Evolutionary conservation across 768 basidiomycete species (phyloP), one percentile per base, ranked within the genome.

Genomic region (Tylopilus felleus): DNA sequence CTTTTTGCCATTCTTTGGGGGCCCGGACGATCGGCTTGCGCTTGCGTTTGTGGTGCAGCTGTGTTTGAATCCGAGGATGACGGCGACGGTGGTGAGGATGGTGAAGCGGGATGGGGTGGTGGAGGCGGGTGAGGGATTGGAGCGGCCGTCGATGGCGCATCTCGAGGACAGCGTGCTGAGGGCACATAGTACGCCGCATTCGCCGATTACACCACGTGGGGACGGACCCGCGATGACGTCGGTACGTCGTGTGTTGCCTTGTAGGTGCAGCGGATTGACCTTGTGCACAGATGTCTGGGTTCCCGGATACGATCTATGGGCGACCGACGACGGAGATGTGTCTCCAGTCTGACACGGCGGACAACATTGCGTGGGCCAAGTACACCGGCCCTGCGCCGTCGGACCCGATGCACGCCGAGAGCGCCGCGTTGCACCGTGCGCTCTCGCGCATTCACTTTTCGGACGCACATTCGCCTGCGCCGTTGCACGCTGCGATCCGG

Each of bases 1-100:
- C 14, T 89, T 93, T 71, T 63, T 97, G 13, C 90, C 93, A 0
- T 98, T 98, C 80, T 90, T 93, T 67, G 96, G 96, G 22, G 96
- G 96, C 0, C 88, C 93, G 0, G 96, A 98, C 68, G 95, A 97
- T 66, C 79, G 96, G 3, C 76, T 93, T 17, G 91, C 93, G 0
- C 73, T 98, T 33, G 83, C 88, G 28, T 84, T 98, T 60, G 87
- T 90, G 22, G 80, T 88, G 14, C 94, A 95, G 70, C 73, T 97
- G 27, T 95, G 90, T 67, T 74, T 79, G 53, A 87, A 86, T 59
- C 74, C 80, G 13, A 75, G 73, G 51, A 78, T 90, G 13, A 80
- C 74, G 9, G 96, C 92, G 12, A 93, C 89, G 1, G 83, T 95
- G 3, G 68, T 93, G 49, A 77, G 84, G 60, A 72, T 96, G 53